Conservation (phyloP, 768 basidiomycete species). For the Naganishia friedmannii region DNA sequence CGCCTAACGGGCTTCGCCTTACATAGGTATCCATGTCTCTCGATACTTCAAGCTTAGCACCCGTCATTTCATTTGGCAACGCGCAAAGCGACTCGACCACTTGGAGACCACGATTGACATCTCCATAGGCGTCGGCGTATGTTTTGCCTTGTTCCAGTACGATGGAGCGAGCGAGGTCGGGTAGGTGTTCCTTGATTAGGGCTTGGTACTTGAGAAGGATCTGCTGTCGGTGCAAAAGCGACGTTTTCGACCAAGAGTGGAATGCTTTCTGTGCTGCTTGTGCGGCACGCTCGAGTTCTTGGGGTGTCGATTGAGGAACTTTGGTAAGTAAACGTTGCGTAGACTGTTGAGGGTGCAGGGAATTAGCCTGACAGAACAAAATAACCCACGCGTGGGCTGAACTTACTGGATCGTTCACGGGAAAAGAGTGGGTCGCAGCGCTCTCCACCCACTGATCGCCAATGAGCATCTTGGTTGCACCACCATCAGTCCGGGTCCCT, state of each 20-base stretch:
- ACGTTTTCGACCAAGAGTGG: constrained; percentile 82
- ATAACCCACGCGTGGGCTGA: background rate
- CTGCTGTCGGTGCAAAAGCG: constrained; percentile 78
- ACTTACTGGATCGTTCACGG: constrained; percentile 82
- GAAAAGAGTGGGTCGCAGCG: constrained; percentile 72
- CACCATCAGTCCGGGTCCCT: constrained; percentile 82
- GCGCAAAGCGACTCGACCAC: constrained; percentile 62
- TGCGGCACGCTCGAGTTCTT: constrained; percentile 79
- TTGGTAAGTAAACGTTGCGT: constrained; percentile 84
- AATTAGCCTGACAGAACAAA: background rate
- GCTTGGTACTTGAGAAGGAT: constrained; percentile 89
- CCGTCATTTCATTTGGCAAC: constrained; percentile 78
- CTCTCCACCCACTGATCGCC: constrained; percentile 86
- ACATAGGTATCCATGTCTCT: constrained; percentile 92
- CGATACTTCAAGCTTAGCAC: constrained; percentile 86
- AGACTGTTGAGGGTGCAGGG: constrained; percentile 57
- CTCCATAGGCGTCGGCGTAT: constrained; percentile 86
- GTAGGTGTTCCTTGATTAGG: constrained; percentile 77
- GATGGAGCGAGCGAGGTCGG: constrained; percentile 81
- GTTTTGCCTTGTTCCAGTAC: constrained; percentile 97
- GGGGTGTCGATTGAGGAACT: constrained; percentile 79
- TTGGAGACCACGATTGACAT: constrained; percentile 86
- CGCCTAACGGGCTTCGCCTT: constrained; percentile 78
- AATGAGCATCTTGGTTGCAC: constrained; percentile 85
- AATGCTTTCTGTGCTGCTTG: constrained; percentile 78